Conservation (phyloP, 176 grass and related monocot species). For the Cymbopogon citratus region DNA sequence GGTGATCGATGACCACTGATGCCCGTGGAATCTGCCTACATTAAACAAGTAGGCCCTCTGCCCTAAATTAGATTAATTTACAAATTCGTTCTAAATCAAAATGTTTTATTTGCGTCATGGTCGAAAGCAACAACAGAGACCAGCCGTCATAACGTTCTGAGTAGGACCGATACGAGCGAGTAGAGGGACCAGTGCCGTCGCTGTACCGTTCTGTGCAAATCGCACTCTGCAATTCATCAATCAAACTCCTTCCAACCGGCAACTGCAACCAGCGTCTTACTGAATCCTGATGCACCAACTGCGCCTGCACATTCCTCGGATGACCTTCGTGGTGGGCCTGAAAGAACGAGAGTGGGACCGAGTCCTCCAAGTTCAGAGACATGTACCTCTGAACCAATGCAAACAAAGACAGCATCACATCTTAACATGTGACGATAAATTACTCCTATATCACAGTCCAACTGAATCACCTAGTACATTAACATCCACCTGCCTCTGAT, state of each 20-base stretch:
- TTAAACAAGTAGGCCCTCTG: not conserved
- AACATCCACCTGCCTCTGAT: not conserved
- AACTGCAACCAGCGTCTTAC: too few species aligned
- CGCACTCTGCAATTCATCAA: not conserved
- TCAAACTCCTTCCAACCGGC: not conserved
- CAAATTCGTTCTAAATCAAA: not conserved
- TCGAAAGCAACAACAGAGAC: not conserved
- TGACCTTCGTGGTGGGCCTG: too few species aligned
- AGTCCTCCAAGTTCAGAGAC: not conserved
- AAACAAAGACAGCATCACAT: not conserved
- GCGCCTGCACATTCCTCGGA: not conserved
- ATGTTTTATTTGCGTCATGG: not conserved
- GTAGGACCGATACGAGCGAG: not conserved
- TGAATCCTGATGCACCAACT: too few species aligned
- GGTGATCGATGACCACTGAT: not conserved
- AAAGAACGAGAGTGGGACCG: too few species aligned
- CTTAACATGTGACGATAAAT: not conserved
- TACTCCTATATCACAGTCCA: not conserved
- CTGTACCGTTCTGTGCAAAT: not conserved
- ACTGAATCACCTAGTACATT: not conserved
- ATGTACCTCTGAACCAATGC: not conserved
- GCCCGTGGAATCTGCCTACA: not conserved
- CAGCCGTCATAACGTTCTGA: not conserved
- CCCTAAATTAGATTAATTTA: not conserved
- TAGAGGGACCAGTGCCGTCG: not conserved